phyloP scores from a whole-genome alignment of 345 rosid species.

The Geranium brycei region DNA sequence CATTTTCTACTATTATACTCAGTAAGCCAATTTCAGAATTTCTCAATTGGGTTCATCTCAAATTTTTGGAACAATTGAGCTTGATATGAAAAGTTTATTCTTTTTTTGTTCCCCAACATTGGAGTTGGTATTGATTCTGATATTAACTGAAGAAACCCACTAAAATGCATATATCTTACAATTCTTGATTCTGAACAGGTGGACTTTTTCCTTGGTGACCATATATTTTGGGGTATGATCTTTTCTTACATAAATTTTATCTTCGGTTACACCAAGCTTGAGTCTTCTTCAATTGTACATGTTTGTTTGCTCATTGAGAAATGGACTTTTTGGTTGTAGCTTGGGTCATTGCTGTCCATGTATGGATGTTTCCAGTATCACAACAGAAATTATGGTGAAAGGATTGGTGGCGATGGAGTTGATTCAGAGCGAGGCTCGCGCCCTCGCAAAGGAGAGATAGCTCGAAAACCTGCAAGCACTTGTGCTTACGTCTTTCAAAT shows the following conservation, averaged over 20 bases:
- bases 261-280: neutral
- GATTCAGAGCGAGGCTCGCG: conserved; percentile 55
- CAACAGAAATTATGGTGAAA: conserved; percentile 50
- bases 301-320: neutral
- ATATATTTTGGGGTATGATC: conserved; percentile 69
- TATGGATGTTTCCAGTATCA: conserved; percentile 65
- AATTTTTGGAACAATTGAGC: too few relatives aligned
- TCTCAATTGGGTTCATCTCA: too few relatives aligned
- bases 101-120: too few relatives aligned
- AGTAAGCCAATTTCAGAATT: conserved; percentile 33
- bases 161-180: too few relatives aligned
- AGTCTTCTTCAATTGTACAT: neutral
- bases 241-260: neutral
- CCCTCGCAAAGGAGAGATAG: conserved; percentile 11
- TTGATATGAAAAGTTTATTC: too few relatives aligned
- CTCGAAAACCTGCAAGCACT: conserved; percentile 41
- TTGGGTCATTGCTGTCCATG: conserved; percentile 61
- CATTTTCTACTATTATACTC: conserved; percentile 88
- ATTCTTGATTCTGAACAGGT: conserved; percentile 40
- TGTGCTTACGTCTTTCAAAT: conserved; percentile 63
- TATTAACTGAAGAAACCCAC: too few relatives aligned
- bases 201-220: conserved; percentile 77
- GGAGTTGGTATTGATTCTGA: neutral
- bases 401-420: conserved; percentile 45
- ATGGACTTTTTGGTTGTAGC: conserved; percentile 22